Evolutionary conservation across 2,329 filamentous ascomycete genomes (phyloP), one percentile per base, ranked within the genome.

Genomic region (Akanthomyces dipterigenus): DNA sequence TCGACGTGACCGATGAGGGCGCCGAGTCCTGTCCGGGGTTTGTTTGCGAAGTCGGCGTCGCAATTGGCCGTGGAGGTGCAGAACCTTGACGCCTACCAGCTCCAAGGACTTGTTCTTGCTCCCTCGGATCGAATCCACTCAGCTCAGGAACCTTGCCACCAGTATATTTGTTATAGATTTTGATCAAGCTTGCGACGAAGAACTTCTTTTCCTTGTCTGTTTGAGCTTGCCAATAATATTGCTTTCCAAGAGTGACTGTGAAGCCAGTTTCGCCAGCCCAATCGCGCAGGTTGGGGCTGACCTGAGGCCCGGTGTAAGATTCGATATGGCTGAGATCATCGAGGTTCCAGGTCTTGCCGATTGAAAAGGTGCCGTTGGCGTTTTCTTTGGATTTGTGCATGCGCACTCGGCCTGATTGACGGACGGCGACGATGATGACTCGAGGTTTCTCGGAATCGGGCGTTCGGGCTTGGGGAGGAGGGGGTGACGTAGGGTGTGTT

Each of bases 371-470:
- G 61, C 92, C 92, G 73, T 96, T 97, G 61, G 84, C 81, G 73
- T 99, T 99, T 77, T 99, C 95, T 68, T 96, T 88, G 62, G 92
- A 93, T 76, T 99, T 99, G 80, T 99, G 95, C 79, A 99, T 87
- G 70, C 93, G 90, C 55, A 99, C 93, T 63, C 92, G 84, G 60
- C 93, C 95, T 1, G 93, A 96, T 70, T 91, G 95, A 64, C 91
- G 86, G 63, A 99, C 95, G 12, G 93, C 89, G 66, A 99, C 88
- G 66, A 99, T 92, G 71, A 99, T 96, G 66, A 96, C 82, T 69
- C 95, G 87, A 53, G 88, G 85, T 75, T 99, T 99, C 75, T 96
- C 93, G 70, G 88, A 85, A 57, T 88, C 83, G 11, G 86, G 77
- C 9, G 82, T 78, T 67, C 82, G 79, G n/a, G 88, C 85, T 66